Conservation (phyloP, 371 early-diverging fungal genomes). For the Mortierella sp. region DNA sequence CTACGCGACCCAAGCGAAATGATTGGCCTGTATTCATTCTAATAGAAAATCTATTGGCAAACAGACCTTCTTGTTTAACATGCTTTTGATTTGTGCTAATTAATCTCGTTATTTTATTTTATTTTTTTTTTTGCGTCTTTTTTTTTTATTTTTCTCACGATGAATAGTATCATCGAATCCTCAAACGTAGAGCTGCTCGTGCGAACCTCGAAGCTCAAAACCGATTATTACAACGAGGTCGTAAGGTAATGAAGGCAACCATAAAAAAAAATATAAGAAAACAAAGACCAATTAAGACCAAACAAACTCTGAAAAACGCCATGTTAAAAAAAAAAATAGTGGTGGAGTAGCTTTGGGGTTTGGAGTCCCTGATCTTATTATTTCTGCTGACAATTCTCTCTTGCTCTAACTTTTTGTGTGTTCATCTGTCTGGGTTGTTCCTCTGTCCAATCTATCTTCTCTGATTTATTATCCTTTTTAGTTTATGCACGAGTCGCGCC, state of each 20-base stretch:
- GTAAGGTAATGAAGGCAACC: too few relatives aligned
- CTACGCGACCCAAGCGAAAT: constrained; percentile 28
- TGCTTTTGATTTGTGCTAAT: background rate
- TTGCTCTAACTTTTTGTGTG: background rate
- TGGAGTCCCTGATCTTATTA: too few relatives aligned
- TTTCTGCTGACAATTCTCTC: background rate
- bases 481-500: constrained; percentile 96
- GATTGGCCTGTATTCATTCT: constrained; percentile 30
- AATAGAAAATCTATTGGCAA: constrained; percentile 19
- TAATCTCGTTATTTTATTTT: background rate
- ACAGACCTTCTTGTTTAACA: background rate
- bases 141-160: constrained; percentile 5
- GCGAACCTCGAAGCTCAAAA: constrained; percentile 72
- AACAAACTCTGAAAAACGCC: too few relatives aligned
- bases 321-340: too few relatives aligned
- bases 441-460: background rate
- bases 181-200: constrained; percentile 85
- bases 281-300: too few relatives aligned
- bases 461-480: constrained; percentile 56
- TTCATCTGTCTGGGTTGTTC: background rate
- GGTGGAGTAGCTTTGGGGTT: too few relatives aligned
- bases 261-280: too few relatives aligned
- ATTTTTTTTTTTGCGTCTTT: background rate
- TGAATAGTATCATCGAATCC: constrained; percentile 83
- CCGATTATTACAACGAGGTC: constrained; percentile 62